Conservation (phyloP, 768 basidiomycete genomes). For the Termitomyces heimii region DNA sequence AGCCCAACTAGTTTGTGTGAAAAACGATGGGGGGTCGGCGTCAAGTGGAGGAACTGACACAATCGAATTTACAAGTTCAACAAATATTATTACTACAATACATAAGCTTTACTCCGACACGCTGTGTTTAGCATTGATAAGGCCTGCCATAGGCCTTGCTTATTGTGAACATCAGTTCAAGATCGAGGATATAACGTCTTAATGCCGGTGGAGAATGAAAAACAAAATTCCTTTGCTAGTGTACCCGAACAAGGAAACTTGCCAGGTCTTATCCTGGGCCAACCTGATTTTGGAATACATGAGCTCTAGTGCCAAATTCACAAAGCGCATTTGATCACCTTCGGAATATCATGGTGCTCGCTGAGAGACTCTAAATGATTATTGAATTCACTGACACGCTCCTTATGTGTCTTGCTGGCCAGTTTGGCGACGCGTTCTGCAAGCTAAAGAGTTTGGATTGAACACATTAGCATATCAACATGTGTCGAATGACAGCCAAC, state of each 20-base stretch:
- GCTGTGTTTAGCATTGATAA: conserved; percentile 17
- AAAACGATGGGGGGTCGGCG: conserved; percentile 24
- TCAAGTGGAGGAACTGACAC: conserved; percentile 26
- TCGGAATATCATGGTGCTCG: conserved; percentile 94
- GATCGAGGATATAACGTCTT: background rate
- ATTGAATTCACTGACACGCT: conserved; percentile 89
- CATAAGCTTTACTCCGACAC: conserved; percentile 16
- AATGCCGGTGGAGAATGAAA: conserved; percentile 1
- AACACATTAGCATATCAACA: background rate
- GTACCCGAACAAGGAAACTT: conserved; percentile 6
- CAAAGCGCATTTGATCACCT: conserved; percentile 39
- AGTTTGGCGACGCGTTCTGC: conserved; percentile 67
- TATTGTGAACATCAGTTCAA: background rate
- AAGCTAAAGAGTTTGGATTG: conserved; percentile 39
- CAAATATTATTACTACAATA: conserved; percentile 47
- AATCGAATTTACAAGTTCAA: conserved; percentile 34
- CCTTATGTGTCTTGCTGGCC: conserved; percentile 87
- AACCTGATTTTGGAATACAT: conserved; percentile 43
- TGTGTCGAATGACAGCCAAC: conserved; percentile 17
- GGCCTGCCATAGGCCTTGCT: conserved; percentile 7
- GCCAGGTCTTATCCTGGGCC: conserved; percentile 69
- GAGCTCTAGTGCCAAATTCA: conserved; percentile 3
- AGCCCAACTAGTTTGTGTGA: conserved; percentile 24
- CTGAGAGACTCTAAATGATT: conserved; percentile 77
- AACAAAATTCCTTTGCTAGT: background rate